Evolutionary conservation across 305 asterid genomes (phyloP), one percentile per base, ranked within the genome.

Genomic region (Ilex paraguariensis): DNA sequence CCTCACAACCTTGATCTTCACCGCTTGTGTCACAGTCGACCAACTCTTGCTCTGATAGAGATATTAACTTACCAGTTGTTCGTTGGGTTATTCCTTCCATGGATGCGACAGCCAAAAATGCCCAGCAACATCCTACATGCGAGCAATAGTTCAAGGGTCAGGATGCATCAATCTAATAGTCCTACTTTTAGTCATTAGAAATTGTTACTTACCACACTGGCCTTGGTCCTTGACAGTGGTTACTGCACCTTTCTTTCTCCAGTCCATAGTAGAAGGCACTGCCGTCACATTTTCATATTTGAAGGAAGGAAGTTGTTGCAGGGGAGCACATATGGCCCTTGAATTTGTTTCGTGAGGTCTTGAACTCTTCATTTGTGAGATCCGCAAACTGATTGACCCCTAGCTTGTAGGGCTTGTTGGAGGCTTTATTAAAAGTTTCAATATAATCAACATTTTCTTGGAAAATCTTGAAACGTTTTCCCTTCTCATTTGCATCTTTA

Each of bases 191-290:
- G 12, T 42, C 12, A 42, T 7, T 42, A 6, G 12, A 11, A 42
- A 42, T 42, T 42, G 12, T 42, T 42, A 30, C 51, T 28, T 70
- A 70, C 70, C 75, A 8, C 75, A 70, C 54, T 54, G 58, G 48
- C 70, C 75, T 28, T 64, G 75, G 14, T 70, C 70, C 55, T 70
- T 70, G 6, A 70, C 48, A 30, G 57, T 45, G 40, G 75, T 70
- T 9, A 70, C 75, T 10, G 62, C 75, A 6, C 75, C 75, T 42
- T 70, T 70, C 28, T 21, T 21, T 21, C 28, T 21, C 28, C 28
- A 21, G 28, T 21, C 28, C 28, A 21, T 21, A 21, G 61, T 53
- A 13, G 66, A 42, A 16, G 75, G 75, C 64, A 63, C 62, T 13
- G 61, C 64, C 6, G 56, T 57, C 6, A 53, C 54, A 59, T 64